Evolutionary conservation across 106 monocot genomes (phyloP), one percentile per base, ranked within the genome.

Genomic region (Dendrobium chrysotoxum): DNA sequence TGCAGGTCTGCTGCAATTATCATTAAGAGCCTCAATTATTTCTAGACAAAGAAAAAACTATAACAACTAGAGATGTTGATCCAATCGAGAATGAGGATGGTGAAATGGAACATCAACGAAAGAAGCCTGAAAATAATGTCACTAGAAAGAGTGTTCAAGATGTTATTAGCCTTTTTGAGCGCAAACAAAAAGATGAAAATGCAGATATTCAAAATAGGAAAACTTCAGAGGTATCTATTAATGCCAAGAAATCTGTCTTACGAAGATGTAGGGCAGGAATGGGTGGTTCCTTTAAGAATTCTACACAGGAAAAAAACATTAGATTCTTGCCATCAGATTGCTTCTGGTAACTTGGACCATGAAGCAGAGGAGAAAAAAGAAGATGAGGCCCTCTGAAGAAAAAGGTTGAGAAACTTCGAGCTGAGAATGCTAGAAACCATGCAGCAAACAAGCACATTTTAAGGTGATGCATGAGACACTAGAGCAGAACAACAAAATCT

Each of bases 131-230:
- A 68, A 87, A 75, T 80, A 76, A 87, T 31, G 88, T 88, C 4
- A 83, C 88, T 75, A 92, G 92, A 80, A 95, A 95, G 91, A 99
- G 98, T 53, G 98, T 99, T 72, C 89, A 99, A 87, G 98, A 95
- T 35, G 95, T 92, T 75, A 99, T 99, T 21, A 95, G 78, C 84
- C 92, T 99, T 42, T 99, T 99, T 81, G 98, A 99, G 77, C 84
- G 87, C 82, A 99, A 93, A 83, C 91, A 91, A 75, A 92, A 85
- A 80, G 95, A 92, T 87, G 82, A 91, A 57, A 85, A 64, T 82
- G 81, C 58, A 11, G 87, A 95, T 87, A 61, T 50, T 50, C 84
- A 83, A 70, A 88, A 80, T 64, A 84, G 77, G 54, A 92, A 65
- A 75, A 53, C 66, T 53, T 82, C 80, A 64, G 91, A 91, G 31